Conservation (phyloP, 1,284 basidiomycete species). For the Sporisorium sorghi region DNA sequence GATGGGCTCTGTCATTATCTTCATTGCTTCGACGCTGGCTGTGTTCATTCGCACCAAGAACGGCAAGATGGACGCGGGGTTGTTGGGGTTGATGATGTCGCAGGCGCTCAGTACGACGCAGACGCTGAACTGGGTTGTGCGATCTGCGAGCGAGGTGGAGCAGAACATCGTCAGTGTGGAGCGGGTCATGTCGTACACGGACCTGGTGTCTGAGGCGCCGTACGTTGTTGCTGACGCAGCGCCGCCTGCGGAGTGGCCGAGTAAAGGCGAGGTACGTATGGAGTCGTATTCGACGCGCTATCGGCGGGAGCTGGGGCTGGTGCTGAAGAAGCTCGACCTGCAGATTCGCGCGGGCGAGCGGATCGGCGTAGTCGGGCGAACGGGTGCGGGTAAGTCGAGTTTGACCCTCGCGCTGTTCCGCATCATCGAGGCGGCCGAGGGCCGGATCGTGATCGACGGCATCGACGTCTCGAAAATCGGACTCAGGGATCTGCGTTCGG, state of each 20-base stretch:
- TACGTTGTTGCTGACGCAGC: slow-evolving; percentile 67
- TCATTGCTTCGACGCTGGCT: slow-evolving; percentile 79
- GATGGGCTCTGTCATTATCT: slow-evolving; percentile 83
- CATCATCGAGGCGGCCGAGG: slow-evolving; percentile 77
- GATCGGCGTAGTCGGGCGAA: slow-evolving; percentile 77
- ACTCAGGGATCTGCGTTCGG: slow-evolving; percentile 75
- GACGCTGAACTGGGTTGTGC: slow-evolving; percentile 80
- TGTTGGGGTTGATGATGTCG: slow-evolving; percentile 89
- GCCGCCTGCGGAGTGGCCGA: slow-evolving; percentile 77
- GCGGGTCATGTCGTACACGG: slow-evolving; percentile 75
- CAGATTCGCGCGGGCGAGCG: slow-evolving; percentile 79
- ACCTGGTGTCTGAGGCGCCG: slow-evolving; percentile 82
- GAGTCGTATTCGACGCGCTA: slow-evolving; percentile 84
- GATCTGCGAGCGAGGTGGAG: slow-evolving; percentile 89
- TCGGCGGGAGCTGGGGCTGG: slow-evolving; percentile 81
- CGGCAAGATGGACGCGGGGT: slow-evolving; percentile 81
- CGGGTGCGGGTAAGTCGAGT: slow-evolving; percentile 91
- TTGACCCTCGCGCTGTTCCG: slow-evolving; percentile 73
- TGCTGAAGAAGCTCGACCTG: slow-evolving; percentile 80
- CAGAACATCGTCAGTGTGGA: slow-evolving; percentile 86
- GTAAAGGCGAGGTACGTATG: slow-evolving; percentile 81
- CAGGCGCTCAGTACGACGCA: slow-evolving; percentile 75
- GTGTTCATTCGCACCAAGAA: slow-evolving; percentile 73
- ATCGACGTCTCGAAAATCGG: slow-evolving; percentile 86
- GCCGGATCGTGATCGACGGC: slow-evolving; percentile 84